Evolutionary conservation across 108 stramenopile genomes (phyloP), one percentile per base, ranked within the genome.

Genomic region (Mediolabrus comicus): DNA sequence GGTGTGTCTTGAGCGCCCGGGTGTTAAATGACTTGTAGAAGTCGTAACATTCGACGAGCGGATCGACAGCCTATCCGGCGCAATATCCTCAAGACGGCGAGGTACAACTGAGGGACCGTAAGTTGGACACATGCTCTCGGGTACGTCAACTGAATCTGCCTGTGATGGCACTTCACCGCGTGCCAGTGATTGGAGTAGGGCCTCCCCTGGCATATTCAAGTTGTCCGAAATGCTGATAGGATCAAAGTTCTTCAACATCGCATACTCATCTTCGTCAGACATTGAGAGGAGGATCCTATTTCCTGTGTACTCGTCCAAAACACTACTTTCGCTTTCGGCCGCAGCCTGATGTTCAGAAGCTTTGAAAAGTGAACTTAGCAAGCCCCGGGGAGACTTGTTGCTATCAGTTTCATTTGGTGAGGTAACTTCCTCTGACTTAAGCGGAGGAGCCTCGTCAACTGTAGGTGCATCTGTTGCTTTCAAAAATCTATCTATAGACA

Each of bases 41-140:
- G 39, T 46, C 36, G 59, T 32, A 6, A n/a, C 52, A 30, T 34
- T 53, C 28, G 52, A 53, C 10, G 35, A 49, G 36, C 30, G 41
- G 41, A 17, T 17, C 4, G 16, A 43, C 41, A 43, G 2, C 25
- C 59, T 43, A 28, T 13, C 25, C 9, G 46, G 24, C 49, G 26
- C 38, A 27, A 62, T 22, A 11, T 43, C 54, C 8, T 69, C 46
- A 34, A 65, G 38, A 25, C 46, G 46, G 24, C 68, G 68, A 28
- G 68, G 75, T n/a, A 77, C 75, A 31, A 69, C 30, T 27, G 68
- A 69, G 10, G 75, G 75, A 2, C 75, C 75, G 41, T 62, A 77
- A 22, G 75, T 69, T 59, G 75, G 75, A 26, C 75, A 77, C 43
- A 26, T 35, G 19, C 41, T 69, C 59, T 69, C 60, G 22, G 43